Evolutionary conservation across 169 alveolate species (phyloP), one percentile per base, ranked within the genome.

Genomic region (Plasmodium falciparum): DNA sequence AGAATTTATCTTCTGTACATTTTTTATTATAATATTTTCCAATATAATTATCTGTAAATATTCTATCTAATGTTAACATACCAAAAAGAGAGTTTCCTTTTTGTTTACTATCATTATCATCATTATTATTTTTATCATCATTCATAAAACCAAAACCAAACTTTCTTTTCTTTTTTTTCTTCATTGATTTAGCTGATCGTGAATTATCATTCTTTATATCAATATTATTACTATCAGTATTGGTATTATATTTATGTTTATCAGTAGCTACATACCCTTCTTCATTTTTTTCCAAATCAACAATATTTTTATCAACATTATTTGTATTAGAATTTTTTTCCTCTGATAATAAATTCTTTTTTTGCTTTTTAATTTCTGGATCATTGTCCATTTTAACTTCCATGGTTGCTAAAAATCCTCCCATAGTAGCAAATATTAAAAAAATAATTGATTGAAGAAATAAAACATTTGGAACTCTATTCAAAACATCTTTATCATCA

Each of bases 321-420:
- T 62, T n/a, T 13, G 13, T 52, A 70, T 56, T 54, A 47, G 8
- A 54, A 39, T 39, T 33, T 74, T 22, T 29, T 66, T 24, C 33
- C 20, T 9, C 63, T 63, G 5, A 43, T 45, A n/a, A 7, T 33
- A 33, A 33, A 33, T 33, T 33, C 45, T 33, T 33, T 20, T 3
- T 56, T 45, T 43, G 58, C 24, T 39, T 15, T 20, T 45, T 67
- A 39, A 39, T 26, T n/a, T 15, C 11, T 4, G 9, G 26, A 7
- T 7, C 13, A 43, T 66, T 33, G 2, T 49, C 45, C 26, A 22
- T 59, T 24, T 4, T 29, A 33, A 12, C 29, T 20, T 74, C 50
- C 7, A 78, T 78, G 3, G 89, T 78, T n/a, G 89, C 78, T 58
- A 78, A 65, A 5, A 65, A 66, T 13, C 61, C 89, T n/a, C 89